Base-by-base conservation (phyloP, 2,329 filamentous ascomycete species). In the Trematosphaeria pertusa region DNA sequence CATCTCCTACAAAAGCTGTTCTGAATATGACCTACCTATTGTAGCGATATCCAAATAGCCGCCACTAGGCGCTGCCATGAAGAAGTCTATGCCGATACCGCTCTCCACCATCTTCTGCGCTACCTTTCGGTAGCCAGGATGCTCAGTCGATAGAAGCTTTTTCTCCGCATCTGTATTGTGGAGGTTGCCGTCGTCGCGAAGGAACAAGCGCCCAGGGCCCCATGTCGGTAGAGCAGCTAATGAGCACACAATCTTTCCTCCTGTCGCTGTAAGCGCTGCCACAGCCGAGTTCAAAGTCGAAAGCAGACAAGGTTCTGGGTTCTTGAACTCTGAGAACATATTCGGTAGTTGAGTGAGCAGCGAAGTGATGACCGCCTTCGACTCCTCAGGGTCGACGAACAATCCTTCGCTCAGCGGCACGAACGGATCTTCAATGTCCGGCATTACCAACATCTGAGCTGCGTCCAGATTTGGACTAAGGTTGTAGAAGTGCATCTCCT, bases 371-470 rank as follows among this genome's bases (percentile, higher is more conserved):
- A 95, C 86, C 18, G 85, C 78, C 79, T 88, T 93, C 35, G 91
- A 94, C 70, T 96, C 90, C 61, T 91, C 87, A 1, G 94, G 91
- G 70, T 99, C 93, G 12, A 97, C 93, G 70, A 97, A 97, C 8
- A 99, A 80, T 12, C 93, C 92, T 47, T 96, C 89, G 54, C 89
- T 91, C 14, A 99, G 79, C 2, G 94, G 92, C 12, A 97, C 86
- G 69, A 99, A 99, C 0, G 94, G 94, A 58, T 99, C 94, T 63
- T 97, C 92, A 37, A 99, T 82, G 67, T 99, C 94, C 3, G 94
- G 89, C 90, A 99, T 96, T 39, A 99, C 92, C 79, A 99, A 85
- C 91, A 99, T 97, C 68, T 99, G 94, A 8, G 94, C 91, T 73
- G 91, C 86, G 44, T 94, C 87, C 32, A 97, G 78, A 31, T 81